These are phyloP conservation scores for Aspergillus terreus DNA, from an alignment of 2,329 filamentous ascomycete genomes.

Conservation along the genomic window DNA sequence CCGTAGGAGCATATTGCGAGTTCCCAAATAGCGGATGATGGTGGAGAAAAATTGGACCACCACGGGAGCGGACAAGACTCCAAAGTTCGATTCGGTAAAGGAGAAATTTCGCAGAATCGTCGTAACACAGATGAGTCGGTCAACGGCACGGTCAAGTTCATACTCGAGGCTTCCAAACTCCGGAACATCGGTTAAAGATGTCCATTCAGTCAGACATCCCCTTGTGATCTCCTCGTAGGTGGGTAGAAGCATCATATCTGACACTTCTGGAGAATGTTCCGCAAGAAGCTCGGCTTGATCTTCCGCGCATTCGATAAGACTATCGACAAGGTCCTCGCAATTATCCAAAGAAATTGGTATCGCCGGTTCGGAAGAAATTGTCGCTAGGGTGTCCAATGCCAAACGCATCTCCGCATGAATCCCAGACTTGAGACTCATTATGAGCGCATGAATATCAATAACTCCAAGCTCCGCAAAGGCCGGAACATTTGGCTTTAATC, in stretches of 20 bases:
- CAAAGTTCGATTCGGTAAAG: constrained; percentile 75
- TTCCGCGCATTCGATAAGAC: constrained; percentile 84
- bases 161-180: constrained; percentile 74
- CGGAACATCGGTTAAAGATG: constrained; percentile 67
- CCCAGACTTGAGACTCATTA: constrained; percentile 82
- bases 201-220: constrained; percentile 70
- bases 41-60: constrained; percentile 81
- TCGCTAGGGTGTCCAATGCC: constrained; percentile 78
- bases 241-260: constrained; percentile 76
- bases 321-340: constrained; percentile 86
- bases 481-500: constrained; percentile 71
- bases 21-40: constrained; percentile 82
- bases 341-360: constrained; percentile 65
- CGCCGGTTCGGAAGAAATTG: constrained; percentile 62
- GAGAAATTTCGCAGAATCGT: constrained; percentile 91
- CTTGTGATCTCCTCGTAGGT: constrained; percentile 86
- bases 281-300: constrained; percentile 81
- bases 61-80: constrained; percentile 66
- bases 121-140: constrained; percentile 83
- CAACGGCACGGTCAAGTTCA: constrained; percentile 79
- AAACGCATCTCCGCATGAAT: constrained; percentile 86
- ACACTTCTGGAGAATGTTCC: constrained; percentile 79
- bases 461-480: constrained; percentile 73
- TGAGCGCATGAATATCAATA: constrained; percentile 86
- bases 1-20: constrained; percentile 78